These are phyloP conservation scores for Grosmannia serpens DNA, from an alignment of 2,329 filamentous ascomycete species.

Conservation along the genomic window DNA sequence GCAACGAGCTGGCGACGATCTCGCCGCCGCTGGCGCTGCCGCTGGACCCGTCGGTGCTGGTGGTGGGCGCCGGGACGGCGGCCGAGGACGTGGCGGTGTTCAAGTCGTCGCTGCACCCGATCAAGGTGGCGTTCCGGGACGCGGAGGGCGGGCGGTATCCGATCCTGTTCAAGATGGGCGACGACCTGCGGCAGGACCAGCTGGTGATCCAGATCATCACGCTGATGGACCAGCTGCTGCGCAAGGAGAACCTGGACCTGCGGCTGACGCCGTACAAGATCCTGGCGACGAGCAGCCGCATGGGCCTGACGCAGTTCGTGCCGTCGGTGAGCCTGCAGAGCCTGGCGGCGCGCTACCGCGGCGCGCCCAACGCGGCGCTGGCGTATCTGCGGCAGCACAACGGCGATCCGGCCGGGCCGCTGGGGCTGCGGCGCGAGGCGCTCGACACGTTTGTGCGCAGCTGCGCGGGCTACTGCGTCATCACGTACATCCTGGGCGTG, in stretches of 20 bases:
- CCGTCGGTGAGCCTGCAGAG: slow-evolving; percentile 74
- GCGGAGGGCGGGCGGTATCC: slow-evolving; percentile 67
- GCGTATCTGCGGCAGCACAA: slow-evolving; percentile 84
- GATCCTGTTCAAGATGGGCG: slow-evolving; percentile 93
- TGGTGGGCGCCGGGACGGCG: slow-evolving; percentile 55
- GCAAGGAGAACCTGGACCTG: slow-evolving; percentile 91
- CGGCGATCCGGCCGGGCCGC: slow-evolving; percentile 67
- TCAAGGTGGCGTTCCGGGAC: slow-evolving; percentile 85
- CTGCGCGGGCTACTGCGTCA: slow-evolving; percentile 95
- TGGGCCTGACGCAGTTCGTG: slow-evolving; percentile 88
- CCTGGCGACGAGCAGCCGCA: slow-evolving; percentile 78
- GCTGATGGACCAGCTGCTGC: slow-evolving; percentile 89
- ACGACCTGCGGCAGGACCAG: slow-evolving; percentile 93
- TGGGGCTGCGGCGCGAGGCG: slow-evolving; percentile 62
- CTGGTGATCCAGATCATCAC: slow-evolving; percentile 95
- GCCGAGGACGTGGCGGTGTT: slow-evolving; percentile 81
- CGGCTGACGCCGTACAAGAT: slow-evolving; percentile 95
- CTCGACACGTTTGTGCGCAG: slow-evolving; percentile 94
- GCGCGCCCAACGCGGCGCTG: slow-evolving; percentile 51
- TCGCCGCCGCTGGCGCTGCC: slow-evolving; percentile 81
- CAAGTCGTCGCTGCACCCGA: slow-evolving; percentile 86
- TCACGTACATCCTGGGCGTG: slow-evolving; percentile 93
- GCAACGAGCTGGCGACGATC: slow-evolving; percentile 75
- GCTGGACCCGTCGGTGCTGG: slow-evolving; percentile 69
- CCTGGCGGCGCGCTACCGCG: slow-evolving; percentile 71